Conservation (phyloP, 441 rosid genomes). For the Arabidopsis lyrata region DNA sequence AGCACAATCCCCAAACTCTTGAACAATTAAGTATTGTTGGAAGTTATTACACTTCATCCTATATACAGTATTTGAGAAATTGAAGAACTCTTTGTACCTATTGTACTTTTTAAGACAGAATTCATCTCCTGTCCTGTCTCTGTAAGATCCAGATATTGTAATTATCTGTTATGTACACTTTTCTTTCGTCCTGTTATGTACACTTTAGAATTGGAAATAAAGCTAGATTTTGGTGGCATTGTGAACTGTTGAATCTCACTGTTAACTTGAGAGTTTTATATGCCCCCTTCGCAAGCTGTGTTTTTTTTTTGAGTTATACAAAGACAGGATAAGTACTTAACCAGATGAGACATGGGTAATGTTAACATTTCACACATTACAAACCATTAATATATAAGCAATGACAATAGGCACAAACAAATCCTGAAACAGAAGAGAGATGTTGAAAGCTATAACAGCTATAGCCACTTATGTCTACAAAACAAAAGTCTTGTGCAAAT, state of each 20-base stretch:
- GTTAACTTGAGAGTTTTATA: slow-evolving; percentile 1
- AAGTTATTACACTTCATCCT: slow-evolving; percentile 19
- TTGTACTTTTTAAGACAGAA: slow-evolving; percentile 29
- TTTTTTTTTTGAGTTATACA: background rate
- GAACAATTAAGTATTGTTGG: slow-evolving; percentile 12
- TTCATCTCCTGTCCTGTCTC: slow-evolving; percentile 11
- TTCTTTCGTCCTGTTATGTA: background rate
- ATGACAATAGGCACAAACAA: slow-evolving; percentile 28
- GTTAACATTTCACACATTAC: slow-evolving; percentile 25
- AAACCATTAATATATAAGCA: slow-evolving; percentile 23
- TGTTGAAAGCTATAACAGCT: slow-evolving; percentile 33
- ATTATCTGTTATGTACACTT: slow-evolving; percentile 14
- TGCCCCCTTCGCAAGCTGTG: background rate
- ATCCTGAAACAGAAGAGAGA: slow-evolving; percentile 22
- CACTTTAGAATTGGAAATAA: slow-evolving; percentile 16
- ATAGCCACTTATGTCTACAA: slow-evolving; percentile 43
- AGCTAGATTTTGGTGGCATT: slow-evolving; percentile 7
- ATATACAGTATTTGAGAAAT: slow-evolving; percentile 24
- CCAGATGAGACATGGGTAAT: background rate
- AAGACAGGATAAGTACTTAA: background rate
- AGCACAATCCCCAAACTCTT: slow-evolving; percentile 17
- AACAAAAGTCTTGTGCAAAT: slow-evolving; percentile 42
- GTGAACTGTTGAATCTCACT: slow-evolving; percentile 15
- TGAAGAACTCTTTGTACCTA: slow-evolving; percentile 28
- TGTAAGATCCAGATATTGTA: slow-evolving; percentile 33